Evolutionary conservation across 306 rosid genomes (phyloP).

Genomic region (Lathyrus aphaca): DNA sequence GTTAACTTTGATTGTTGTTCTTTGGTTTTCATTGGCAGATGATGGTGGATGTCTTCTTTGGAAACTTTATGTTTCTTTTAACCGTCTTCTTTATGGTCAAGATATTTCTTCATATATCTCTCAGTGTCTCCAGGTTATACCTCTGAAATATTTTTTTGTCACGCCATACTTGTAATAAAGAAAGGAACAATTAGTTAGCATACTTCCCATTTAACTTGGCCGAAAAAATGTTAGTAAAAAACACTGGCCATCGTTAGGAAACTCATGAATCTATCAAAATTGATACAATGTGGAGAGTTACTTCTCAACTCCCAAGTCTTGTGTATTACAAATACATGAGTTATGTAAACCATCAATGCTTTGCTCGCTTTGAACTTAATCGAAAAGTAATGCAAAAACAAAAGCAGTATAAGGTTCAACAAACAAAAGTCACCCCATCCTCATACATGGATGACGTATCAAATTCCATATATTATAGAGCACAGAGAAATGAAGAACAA

Average conservation of each 20-base stretch:
- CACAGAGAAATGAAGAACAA: background rate
- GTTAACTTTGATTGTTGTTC: slow-evolving; percentile 26
- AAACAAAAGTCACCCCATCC: background rate
- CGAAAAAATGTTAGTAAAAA: slow-evolving; percentile 4
- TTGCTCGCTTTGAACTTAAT: background rate
- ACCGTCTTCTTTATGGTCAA: slow-evolving; percentile 56
- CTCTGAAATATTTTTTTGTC: slow-evolving; percentile 21
- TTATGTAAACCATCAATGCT: background rate
- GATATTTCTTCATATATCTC: slow-evolving; percentile 54
- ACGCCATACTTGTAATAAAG: slow-evolving; percentile 11
- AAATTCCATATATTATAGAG: background rate
- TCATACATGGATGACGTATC: background rate
- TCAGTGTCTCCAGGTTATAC: slow-evolving; percentile 53
- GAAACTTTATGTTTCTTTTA: slow-evolving; percentile 67
- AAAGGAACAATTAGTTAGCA: slow-evolving; percentile 23
- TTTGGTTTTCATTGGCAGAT: slow-evolving; percentile 54
- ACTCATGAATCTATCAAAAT: slow-evolving; percentile 8
- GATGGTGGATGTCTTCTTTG: slow-evolving; percentile 58
- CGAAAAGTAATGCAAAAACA: background rate
- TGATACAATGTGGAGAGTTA: slow-evolving; percentile 23
- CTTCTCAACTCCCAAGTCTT: slow-evolving; percentile 16
- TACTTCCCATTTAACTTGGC: background rate
- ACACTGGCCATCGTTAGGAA: slow-evolving; percentile 23
- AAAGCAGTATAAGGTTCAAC: background rate
- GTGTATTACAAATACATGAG: slow-evolving; percentile 10